Percentiles rank a stretch among this genome's conserved stretches.
These are phyloP conservation scores for Dactylella cylindrospora DNA, from an alignment of 2,329 filamentous ascomycete species.

Conservation along the genomic window DNA sequence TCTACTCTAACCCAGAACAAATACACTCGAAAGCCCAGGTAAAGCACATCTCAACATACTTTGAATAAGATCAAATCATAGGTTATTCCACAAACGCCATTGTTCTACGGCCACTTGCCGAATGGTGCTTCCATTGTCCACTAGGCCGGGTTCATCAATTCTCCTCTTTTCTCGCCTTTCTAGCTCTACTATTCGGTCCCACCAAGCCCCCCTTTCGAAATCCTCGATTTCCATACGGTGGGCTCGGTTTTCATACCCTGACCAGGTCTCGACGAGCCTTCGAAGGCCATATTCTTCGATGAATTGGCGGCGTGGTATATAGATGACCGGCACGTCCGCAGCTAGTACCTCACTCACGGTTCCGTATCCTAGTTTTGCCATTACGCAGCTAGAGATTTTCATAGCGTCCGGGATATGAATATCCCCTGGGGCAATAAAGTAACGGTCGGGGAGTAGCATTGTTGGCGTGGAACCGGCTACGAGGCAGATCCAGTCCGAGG, in stretches of 20 bases:
- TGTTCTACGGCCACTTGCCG: constrained; percentile 14
- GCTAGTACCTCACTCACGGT: constrained; percentile 35
- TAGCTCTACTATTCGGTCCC: constrained; percentile 28
- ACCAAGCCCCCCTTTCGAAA: constrained; percentile 39
- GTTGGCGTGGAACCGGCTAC: constrained; percentile 34
- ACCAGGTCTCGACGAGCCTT: constrained; percentile 22
- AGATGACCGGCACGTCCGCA: constrained; percentile 26
- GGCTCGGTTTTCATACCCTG: constrained; percentile 24
- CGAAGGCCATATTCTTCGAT: constrained; percentile 37
- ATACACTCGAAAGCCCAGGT: too few relatives aligned
- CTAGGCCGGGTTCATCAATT: background rate
- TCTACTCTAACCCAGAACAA: too few relatives aligned
- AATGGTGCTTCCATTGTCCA: constrained; percentile 26
- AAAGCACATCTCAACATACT: too few relatives aligned
- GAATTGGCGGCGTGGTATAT: constrained; percentile 32
- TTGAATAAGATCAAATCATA: too few relatives aligned
- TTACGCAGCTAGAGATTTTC: constrained; percentile 38
- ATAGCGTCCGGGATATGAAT: constrained; percentile 36
- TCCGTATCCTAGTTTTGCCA: constrained; percentile 40
- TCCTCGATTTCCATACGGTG: constrained; percentile 25
- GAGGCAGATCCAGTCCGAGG: constrained; percentile 37
- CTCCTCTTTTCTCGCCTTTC: constrained; percentile 12
- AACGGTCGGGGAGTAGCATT: constrained; percentile 27
- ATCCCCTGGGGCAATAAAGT: constrained; percentile 27
- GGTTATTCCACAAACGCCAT: constrained; percentile 9